Base-by-base conservation (phyloP, 78 protist species). In the Chrysochromulina tobinii region DNA sequence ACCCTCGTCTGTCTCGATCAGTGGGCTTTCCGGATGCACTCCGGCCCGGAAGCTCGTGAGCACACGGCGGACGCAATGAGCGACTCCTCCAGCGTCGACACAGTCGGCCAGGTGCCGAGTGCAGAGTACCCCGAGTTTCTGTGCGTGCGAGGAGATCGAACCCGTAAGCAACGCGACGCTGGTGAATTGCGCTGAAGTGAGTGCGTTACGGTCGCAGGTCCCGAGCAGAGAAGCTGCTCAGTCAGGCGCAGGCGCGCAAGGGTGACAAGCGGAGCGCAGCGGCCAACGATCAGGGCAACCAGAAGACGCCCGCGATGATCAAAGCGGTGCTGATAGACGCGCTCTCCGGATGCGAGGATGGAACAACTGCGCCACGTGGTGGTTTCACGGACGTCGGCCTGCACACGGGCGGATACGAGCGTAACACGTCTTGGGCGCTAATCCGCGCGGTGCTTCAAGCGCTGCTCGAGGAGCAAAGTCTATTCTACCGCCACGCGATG, bases 351-450 rank as follows among this genome's bases (percentile, higher is more conserved):
- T 17, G 38, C 38, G 38, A 9, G 9, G 84, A 15, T 50, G 84
- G 55, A 11, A 17, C 15, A 11, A 17, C 84, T 50, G 25, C 8
- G 5, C 84, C 84, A 75, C 58, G 84, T 17, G 84, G 84, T 17
- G 84, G 84, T 53, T 75, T 75, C 84, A 75, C 84, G 17, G 84
- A 75, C 55, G 84, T 75, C 25, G 84, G 84, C 15, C 84, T 51
- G 15, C 84, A 75, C 84, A 75, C 84, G 6, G 84, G 84, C 61
- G 55, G 84, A 3, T 4, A 38, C 9, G 18, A 5, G 23, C 84
- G 84, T 9, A 50, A 50, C 84, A 75, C 84, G 51, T 8, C 54
- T 6, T 75, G 84, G 84, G 54, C 84, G 20, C 84, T 75, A 5
- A 53, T 75, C 7, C 38, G 55, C 25, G 51, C 61, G 6, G 51